Evolutionary conservation across 2,329 filamentous ascomycete species (phyloP), one percentile per base, ranked within the genome.

Genomic region (Domatiomyces catenatus): DNA sequence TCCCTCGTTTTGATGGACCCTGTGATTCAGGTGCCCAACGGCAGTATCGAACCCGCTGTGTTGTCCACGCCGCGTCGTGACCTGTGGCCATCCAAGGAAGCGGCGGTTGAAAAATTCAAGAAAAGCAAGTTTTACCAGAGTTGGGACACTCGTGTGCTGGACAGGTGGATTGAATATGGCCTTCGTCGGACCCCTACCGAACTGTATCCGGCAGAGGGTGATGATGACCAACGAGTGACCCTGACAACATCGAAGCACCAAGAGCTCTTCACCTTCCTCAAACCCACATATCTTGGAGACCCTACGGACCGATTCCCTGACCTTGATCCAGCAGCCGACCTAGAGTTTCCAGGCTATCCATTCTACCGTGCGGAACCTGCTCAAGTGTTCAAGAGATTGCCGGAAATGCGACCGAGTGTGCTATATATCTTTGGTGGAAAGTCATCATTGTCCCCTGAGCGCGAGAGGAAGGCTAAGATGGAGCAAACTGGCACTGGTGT

Each of bases 61-160:
- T 71, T 79, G 20, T 93, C 86, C 32, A 76, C 83, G 8, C 74
- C 75, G 56, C 80, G 90, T 15, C 80, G 86, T 46, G 90, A 96
- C 58, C 61, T 76, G 50, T 98, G 92, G 92, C 83, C 87, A 0
- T 87, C 83, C 0, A 77, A 83, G 6, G 69, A 72, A 47, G 83
- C 73, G 2, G 90, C 92, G 15, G 75, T 73, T 49, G 75, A 74
- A 10, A 69, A 77, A 8, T 88, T 94, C 67, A 67, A 69, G 47
- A 76, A 75, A 52, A 84, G 75, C 60, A 77, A 77, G 42, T 94
- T 94, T 69, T 95, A 94, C 67, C 73, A 80, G 55, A 60, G 75
- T 6, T 96, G 90, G 92, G 86, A 98, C 61, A 71, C 76, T 1
- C 76, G 88, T 44, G 88, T 89, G 0, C 72, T 95, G 0, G 78